Percentiles rank a stretch among this genome's conserved stretches.
Evolutionary conservation across 768 basidiomycete genomes (phyloP).

Genomic region (Strobilomyces dryophilus): DNA sequence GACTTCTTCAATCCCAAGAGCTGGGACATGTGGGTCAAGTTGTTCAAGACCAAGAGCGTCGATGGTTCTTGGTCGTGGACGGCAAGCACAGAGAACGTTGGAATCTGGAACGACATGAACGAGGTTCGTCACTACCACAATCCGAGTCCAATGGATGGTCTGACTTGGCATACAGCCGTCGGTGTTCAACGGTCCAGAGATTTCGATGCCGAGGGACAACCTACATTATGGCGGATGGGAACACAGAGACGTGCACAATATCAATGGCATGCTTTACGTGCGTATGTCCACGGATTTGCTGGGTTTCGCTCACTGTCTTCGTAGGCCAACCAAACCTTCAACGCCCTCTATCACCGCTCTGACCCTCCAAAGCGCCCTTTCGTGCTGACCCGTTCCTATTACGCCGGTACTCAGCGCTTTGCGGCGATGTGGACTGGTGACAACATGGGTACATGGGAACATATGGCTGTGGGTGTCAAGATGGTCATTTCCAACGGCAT

Average conservation of each 20-base stretch:
- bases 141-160: neutral
- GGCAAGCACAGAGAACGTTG: slow-evolving; percentile 75
- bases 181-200: slow-evolving; percentile 99
- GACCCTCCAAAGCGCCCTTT: slow-evolving; percentile 82
- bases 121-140: slow-evolving; percentile 55
- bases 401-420: slow-evolving; percentile 90
- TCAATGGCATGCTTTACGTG: slow-evolving; percentile 94
- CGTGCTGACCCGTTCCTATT: slow-evolving; percentile 94
- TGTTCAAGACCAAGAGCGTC: slow-evolving; percentile 65
- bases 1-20: slow-evolving; percentile 92
- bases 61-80: slow-evolving; percentile 69
- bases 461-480: slow-evolving; percentile 89
- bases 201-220: slow-evolving; percentile 71
- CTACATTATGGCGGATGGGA: slow-evolving; percentile 96
- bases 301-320: neutral
- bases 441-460: slow-evolving; percentile 96
- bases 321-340: slow-evolving; percentile 79
- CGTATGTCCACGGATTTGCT: slow-evolving; percentile 21
- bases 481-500: slow-evolving; percentile 90
- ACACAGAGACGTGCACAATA: slow-evolving; percentile 94
- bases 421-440: slow-evolving; percentile 99
- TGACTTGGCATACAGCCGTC: slow-evolving; percentile 59
- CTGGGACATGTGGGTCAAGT: slow-evolving; percentile 87
- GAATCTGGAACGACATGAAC: slow-evolving; percentile 99
- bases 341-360: slow-evolving; percentile 75